Evolutionary conservation across 1,139 yeast species (phyloP).

Genomic region (Yamadazyma taylorii): DNA sequence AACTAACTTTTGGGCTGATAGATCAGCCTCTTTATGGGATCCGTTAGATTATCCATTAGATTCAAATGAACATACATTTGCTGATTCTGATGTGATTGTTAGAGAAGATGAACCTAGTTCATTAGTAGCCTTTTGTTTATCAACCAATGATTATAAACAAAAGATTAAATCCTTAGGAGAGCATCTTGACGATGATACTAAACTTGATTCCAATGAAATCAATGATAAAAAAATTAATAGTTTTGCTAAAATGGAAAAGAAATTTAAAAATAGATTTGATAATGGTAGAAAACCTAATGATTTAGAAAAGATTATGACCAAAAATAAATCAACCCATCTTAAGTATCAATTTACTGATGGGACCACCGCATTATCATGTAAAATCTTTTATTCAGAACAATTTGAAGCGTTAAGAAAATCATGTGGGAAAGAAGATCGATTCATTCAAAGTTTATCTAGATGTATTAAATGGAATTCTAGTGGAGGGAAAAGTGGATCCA

Average conservation of each 20-base stretch:
- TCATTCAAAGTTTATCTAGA: constrained; percentile 85
- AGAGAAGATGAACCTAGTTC: constrained; percentile 98
- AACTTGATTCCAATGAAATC: constrained; percentile 21
- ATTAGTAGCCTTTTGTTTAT: constrained; percentile 86
- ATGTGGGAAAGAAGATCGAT: constrained; percentile 76
- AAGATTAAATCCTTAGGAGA: constrained; percentile 50
- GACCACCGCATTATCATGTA: constrained; percentile 84
- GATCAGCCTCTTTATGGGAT: constrained; percentile 95
- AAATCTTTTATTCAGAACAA: constrained; percentile 93
- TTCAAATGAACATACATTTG: constrained; percentile 85
- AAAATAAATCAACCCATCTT: constrained; percentile 84
- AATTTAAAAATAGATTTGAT: constrained; percentile 36
- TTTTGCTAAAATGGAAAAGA: constrained; percentile 45
- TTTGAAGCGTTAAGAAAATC: constrained; percentile 89
- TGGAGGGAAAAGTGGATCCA: constrained; percentile 97
- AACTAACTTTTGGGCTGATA: constrained; percentile 95
- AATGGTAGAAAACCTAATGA: constrained; percentile 23
- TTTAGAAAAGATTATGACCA: constrained; percentile 71
- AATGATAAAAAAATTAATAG: constrained; percentile 37
- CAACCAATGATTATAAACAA: constrained; percentile 76
- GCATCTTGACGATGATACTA: constrained; percentile 20
- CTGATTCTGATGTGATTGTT: constrained; percentile 90
- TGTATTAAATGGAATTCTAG: constrained; percentile 95
- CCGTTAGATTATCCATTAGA: constrained; percentile 83
- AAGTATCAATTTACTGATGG: constrained; percentile 92